Conservation (phyloP, 2,329 filamentous ascomycete genomes). For the Colletotrichum godetiae region DNA sequence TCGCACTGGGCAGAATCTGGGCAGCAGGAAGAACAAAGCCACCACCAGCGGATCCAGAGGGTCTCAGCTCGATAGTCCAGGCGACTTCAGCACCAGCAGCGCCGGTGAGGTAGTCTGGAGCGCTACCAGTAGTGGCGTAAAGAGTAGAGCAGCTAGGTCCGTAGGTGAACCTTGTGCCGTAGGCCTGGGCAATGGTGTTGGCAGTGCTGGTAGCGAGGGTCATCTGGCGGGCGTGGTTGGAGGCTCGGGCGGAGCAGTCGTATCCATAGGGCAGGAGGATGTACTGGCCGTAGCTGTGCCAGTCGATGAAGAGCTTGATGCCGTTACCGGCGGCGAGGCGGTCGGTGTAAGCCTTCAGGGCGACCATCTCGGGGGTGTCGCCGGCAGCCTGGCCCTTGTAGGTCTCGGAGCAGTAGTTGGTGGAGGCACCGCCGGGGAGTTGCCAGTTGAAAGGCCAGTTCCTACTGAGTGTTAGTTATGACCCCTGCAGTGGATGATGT, state of each 20-base stretch:
- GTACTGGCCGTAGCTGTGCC: slow-evolving; percentile 59
- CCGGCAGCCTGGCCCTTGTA: slow-evolving; percentile 57
- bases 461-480: not conserved
- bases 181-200: slow-evolving; percentile 46
- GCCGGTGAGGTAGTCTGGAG: slow-evolving; percentile 43
- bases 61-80: slow-evolving; percentile 53
- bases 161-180: slow-evolving; percentile 47
- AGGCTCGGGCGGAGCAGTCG: slow-evolving; percentile 51
- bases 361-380: slow-evolving; percentile 63
- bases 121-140: slow-evolving; percentile 48
- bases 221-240: slow-evolving; percentile 52
- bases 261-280: slow-evolving; percentile 59
- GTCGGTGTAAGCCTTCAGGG: slow-evolving; percentile 53
- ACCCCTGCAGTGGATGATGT: not conserved
- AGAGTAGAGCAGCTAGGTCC: slow-evolving; percentile 51
- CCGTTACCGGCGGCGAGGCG: slow-evolving; percentile 40
- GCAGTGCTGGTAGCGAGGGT: slow-evolving; percentile 46
- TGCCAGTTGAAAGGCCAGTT: slow-evolving; percentile 70
- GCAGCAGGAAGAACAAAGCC: slow-evolving; percentile 51
- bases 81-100: slow-evolving; percentile 46
- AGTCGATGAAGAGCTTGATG: slow-evolving; percentile 60
- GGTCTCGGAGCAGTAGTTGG: slow-evolving; percentile 61
- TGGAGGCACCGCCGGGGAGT: slow-evolving; percentile 60
- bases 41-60: slow-evolving; percentile 43
- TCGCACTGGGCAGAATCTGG: slow-evolving; percentile 49